A percentile compares a stretch with the other conserved stretches of the same genome.
phyloP scores from a whole-genome alignment of 306 rosid genomes.

The Coriaria nepalensis region DNA sequence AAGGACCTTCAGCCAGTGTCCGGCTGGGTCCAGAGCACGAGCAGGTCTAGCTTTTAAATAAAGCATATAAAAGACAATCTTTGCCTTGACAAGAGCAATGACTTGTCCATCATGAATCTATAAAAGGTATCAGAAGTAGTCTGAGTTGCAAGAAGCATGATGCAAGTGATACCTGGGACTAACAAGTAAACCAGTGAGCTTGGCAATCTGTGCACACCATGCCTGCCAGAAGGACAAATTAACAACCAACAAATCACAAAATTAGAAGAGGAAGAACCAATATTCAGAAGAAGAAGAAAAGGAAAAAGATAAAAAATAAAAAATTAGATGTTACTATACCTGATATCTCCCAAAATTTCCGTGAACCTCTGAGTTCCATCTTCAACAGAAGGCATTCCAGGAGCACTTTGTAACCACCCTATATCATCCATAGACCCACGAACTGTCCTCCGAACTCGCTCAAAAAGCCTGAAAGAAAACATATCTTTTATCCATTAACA shows the following conservation, averaged over 20 bases:
- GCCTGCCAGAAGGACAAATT: slow-evolving; percentile 42
- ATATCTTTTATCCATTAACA: slow-evolving; percentile 1
- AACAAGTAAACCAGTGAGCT: slow-evolving; percentile 81
- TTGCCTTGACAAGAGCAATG: too few relatives aligned
- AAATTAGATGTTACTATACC: slow-evolving; percentile 24
- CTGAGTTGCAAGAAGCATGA: slow-evolving; percentile 3
- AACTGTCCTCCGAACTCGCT: slow-evolving; percentile 75
- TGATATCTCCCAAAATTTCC: slow-evolving; percentile 61
- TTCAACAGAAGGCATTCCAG: slow-evolving; percentile 69
- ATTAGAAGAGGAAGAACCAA: slow-evolving; percentile 7
- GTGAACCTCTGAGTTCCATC: slow-evolving; percentile 77
- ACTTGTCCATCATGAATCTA: too few relatives aligned
- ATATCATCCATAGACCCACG: slow-evolving; percentile 93
- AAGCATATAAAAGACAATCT: too few relatives aligned
- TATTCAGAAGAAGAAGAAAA: slow-evolving; percentile 1
- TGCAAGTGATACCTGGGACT: slow-evolving; percentile 60
- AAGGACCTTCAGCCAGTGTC: too few relatives aligned
- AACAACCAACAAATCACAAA: slow-evolving; percentile 10
- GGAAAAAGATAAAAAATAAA: too few relatives aligned
- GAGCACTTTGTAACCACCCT: slow-evolving; percentile 88
- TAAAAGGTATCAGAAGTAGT: background rate
- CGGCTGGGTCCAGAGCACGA: too few relatives aligned
- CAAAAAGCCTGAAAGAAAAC: slow-evolving; percentile 52
- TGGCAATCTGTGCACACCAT: slow-evolving; percentile 85
- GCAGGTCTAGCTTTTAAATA: too few relatives aligned